A percentile compares a stretch with the other conserved stretches of the same genome.
These are phyloP conservation scores for Dryas alaskensis DNA, from an alignment of 306 rosid species.

Conservation along the genomic window DNA sequence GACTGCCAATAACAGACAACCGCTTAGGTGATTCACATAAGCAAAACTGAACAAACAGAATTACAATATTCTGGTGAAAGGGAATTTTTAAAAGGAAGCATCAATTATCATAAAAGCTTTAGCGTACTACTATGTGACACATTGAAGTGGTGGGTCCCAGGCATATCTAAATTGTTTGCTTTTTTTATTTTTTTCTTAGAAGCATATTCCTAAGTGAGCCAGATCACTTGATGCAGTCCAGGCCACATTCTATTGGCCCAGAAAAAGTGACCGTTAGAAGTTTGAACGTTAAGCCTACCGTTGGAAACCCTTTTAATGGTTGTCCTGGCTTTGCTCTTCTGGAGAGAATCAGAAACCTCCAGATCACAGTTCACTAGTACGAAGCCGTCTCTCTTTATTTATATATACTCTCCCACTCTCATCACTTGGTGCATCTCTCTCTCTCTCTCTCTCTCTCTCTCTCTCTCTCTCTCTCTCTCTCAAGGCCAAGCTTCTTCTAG, in stretches of 20 bases:
- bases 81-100: too few species aligned
- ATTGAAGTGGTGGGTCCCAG: not conserved
- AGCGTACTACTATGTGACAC: not conserved
- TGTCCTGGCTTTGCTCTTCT: conserved; percentile 1
- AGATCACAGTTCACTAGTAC: not conserved
- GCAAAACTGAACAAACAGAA: not conserved
- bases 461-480: not conserved
- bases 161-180: not conserved
- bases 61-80: too few species aligned
- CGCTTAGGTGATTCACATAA: not conserved
- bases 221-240: not conserved
- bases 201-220: conserved; percentile 4
- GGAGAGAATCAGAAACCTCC: conserved; percentile 22
- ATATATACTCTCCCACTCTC: not conserved
- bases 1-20: not conserved
- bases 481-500: too few species aligned
- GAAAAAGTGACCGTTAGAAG: conserved; percentile 40
- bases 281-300: conserved; percentile 36
- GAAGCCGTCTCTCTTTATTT: too few species aligned
- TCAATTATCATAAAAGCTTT: not conserved
- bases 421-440: conserved; percentile 1
- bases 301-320: not conserved
- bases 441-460: not conserved
- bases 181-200: not conserved
- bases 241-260: conserved; percentile 17